Evolutionary conservation across 805 yeast species (phyloP).

Genomic region (Myxozyma neotropica): DNA sequence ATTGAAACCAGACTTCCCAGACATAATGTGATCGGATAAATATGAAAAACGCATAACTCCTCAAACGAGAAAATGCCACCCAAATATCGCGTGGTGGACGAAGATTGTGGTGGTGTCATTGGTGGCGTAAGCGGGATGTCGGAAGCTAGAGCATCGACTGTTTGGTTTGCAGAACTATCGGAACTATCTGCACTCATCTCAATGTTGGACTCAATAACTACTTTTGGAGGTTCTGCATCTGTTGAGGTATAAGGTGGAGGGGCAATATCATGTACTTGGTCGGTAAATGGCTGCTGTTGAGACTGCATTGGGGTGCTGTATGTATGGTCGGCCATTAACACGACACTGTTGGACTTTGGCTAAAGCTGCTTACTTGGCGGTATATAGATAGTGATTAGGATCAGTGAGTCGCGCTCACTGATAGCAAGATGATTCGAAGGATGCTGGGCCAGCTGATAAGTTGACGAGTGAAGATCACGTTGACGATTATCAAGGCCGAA

Average conservation of each 20-base stretch:
- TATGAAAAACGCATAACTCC: conserved; percentile 24
- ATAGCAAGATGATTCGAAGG: too few species aligned
- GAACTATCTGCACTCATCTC: background rate
- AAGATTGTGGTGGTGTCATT: conserved; percentile 6
- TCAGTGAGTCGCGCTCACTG: too few species aligned
- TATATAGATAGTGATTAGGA: too few species aligned
- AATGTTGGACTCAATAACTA: background rate
- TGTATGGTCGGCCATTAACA: too few species aligned
- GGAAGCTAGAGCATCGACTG: background rate
- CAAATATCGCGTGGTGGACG: conserved; percentile 8
- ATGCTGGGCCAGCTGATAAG: too few species aligned
- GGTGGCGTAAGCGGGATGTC: conserved; percentile 10
- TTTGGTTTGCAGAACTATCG: background rate
- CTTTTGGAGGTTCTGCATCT: background rate
- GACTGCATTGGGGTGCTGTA: too few species aligned
- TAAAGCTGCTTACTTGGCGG: too few species aligned
- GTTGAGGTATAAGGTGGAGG: conserved; percentile 1
- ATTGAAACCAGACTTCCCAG: conserved; percentile 38
- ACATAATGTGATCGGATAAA: conserved; percentile 37
- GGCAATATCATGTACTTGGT: background rate
- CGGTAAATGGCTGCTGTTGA: background rate
- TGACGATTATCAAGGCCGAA: too few species aligned
- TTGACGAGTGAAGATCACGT: too few species aligned
- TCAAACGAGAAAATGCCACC: conserved; percentile 23
- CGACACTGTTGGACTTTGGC: too few species aligned